Conservation (phyloP, 164 flowering plant genomes). For the Kalanchoe fedtschenkoi region DNA sequence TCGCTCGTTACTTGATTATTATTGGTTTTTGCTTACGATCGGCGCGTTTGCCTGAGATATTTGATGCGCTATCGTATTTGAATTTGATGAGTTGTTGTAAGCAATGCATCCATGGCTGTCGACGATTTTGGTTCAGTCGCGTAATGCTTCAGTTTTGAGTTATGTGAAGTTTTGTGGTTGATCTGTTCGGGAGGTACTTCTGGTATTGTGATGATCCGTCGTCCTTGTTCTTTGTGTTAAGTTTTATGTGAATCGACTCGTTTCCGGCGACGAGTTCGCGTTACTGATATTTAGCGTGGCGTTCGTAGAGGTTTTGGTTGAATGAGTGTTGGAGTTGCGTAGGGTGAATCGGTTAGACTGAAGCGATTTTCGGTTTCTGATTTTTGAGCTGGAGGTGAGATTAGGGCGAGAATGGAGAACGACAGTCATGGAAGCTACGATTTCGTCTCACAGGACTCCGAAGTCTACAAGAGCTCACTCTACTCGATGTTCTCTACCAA, state of each 20-base stretch:
- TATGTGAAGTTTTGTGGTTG: not conserved
- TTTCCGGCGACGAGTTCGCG: not conserved
- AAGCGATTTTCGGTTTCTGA: not conserved
- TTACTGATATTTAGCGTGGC: not conserved
- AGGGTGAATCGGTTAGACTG: not conserved
- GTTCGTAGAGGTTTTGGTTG: not conserved
- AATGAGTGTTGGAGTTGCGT: not conserved
- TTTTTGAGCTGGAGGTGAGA: not conserved
- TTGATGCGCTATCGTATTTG: too few relatives aligned
- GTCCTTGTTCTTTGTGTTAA: too few relatives aligned
- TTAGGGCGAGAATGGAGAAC: slow-evolving; percentile 27
- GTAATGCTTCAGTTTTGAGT: not conserved
- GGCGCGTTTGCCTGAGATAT: too few relatives aligned
- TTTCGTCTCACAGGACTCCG: slow-evolving; percentile 10
- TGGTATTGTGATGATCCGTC: not conserved
- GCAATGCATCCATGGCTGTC: too few relatives aligned
- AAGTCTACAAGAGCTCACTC: slow-evolving; percentile 14
- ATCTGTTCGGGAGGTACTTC: too few relatives aligned
- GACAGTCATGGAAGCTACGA: slow-evolving; percentile 20
- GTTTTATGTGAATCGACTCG: too few relatives aligned
- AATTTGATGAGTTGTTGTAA: too few relatives aligned
- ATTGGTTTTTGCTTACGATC: not conserved
- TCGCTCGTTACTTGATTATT: not conserved
- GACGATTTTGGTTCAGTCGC: too few relatives aligned
- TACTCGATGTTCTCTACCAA: slow-evolving; percentile 20